Evolutionary conservation across 371 early-diverging fungal genomes (phyloP), one percentile per base, ranked within the genome.

Genomic region (Circinella minor): DNA sequence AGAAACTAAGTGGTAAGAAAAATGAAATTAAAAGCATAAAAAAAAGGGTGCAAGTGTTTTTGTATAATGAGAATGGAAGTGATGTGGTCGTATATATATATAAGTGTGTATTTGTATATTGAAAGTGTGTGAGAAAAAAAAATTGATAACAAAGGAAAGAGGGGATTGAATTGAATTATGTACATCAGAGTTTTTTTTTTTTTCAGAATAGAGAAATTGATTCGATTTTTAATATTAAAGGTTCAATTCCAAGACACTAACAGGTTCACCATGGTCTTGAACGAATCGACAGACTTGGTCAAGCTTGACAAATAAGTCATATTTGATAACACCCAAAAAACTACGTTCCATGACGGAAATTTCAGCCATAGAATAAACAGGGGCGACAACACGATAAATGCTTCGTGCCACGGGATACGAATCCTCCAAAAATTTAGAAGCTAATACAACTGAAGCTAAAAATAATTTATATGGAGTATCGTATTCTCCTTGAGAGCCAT

Each of bases 381-480:
- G 76, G 4, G 80, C 70, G 20, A 80, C 79, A 55, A 76, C 66
- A 18, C 67, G 68, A 63, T 73, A 77, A 59, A 83, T 77, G 39
- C 72, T 65, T 34, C 71, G 61, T 18, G 78, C 77, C 67, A 77
- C 74, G 4, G 77, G 63, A n/a, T 80, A 77, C 69, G 79, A 78
- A 63, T 92, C 91, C 55, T 91, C 89, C 46, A 83, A 78, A 63
- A 82, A 90, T 76, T 88, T 93, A 63, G 90, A 90, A 3, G 92
- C 91, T 9, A 91, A 78, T 68, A 93, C 77, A 66, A 92, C 77
- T 18, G 93, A 88, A 4, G 91, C 90, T 69, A 92, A 69, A 64
- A 92, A 92, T 48, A 93, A 82, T 66, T 89, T 86, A 74, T 91
- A 90, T 36, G 91, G 91, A 11, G 93, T 91, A 67, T 91, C 93